Evolutionary conservation across 768 basidiomycete genomes (phyloP), one percentile per base, ranked within the genome.

Genomic region (Xanthoconium stramineum): DNA sequence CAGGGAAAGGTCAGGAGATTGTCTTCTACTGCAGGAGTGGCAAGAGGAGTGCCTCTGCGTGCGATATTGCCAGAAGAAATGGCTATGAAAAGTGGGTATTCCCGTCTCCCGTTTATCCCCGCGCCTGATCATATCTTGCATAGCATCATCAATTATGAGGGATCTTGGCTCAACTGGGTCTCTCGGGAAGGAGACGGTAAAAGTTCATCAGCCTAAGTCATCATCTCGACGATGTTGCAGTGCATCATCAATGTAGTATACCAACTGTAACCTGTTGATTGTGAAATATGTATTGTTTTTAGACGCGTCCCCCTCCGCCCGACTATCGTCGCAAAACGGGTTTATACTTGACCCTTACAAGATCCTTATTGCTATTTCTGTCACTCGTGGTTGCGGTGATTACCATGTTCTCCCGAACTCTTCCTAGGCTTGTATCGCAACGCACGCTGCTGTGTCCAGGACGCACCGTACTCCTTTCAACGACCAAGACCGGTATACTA

Each of bases 21-120:
- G 83, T 88, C 32, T 94, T 95, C 70, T 96, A 94, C 74, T 98
- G 95, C 71, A 80, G 94, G 47, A 92, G 91, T 53, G 95, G 95
- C 12, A 84, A 83, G 70, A 80, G 95, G 47, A 91, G 91, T 58
- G 77, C 86, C 4, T 83, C 86, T 12, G 95, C 95, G 3, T 79
- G 86, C 52, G 91, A 96, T 65, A 79, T 90, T 42, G 91, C 92
- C 0, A 85, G 83, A 64, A 75, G 89, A 58, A 88, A 86, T 65
- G 94, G 94, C 6, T 97, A 81, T 63, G 83, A 76, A 50, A 91
- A 91, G 91, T 92, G 64, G 45, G 86, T 72, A 13, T 19, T 33
- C 3, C 36, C 32, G 39, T 51, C 43, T n/a, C 44, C 36, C 32
- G 1, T 13, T 1, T 39, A 24, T 30, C 5, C 20, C 24, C 12